Evolutionary conservation across 306 rosid species (phyloP), one percentile per base, ranked within the genome.

Genomic region (Medicago lupulina): DNA sequence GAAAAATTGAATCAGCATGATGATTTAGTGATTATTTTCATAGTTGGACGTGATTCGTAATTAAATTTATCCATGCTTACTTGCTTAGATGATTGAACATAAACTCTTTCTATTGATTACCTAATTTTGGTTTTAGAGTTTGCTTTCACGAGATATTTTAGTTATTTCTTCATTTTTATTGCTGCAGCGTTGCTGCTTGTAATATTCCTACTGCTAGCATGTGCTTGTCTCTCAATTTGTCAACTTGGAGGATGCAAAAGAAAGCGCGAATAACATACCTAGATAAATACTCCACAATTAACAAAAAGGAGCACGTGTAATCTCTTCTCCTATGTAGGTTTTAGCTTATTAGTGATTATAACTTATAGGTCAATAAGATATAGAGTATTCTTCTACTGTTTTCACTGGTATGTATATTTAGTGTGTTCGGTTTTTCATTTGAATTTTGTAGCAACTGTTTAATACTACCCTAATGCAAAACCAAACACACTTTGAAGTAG

Each of bases 181-280:
- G 70, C 21, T 85, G 86, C 84, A 85, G 88, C 43, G 75, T 72
- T 85, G 74, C 40, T 79, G 18, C 68, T 85, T 71, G 67, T 19
- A 49, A 49, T 49, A 7, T 60, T 82, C 18, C 1, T 79, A 25
- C 75, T 73, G 57, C 78, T 85, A 16, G 63, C 1, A 8, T 82
- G 60, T 65, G 28, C 67, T 6, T 55, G 8, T 50, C 17, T 71
- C 75, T 17, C 57, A 67, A 36, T 79, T 50, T 50, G 3, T 64
- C 25, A 36, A 50, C 71, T 61, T 17, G 70, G 70, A 38, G 28
- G 71, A 73, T 67, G 79, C 80, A 82, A 82, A 82, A 60, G 63
- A 41, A 82, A 85, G 78, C 84, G 46, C 25, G 89, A 85, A 6
- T 85, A 68, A 85, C 53, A 68, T 23, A 6, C n/a, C 6, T 67